These are phyloP conservation scores for Zygotorulaspora danielsina DNA, from an alignment of 805 yeast genomes.

Conservation along the genomic window DNA sequence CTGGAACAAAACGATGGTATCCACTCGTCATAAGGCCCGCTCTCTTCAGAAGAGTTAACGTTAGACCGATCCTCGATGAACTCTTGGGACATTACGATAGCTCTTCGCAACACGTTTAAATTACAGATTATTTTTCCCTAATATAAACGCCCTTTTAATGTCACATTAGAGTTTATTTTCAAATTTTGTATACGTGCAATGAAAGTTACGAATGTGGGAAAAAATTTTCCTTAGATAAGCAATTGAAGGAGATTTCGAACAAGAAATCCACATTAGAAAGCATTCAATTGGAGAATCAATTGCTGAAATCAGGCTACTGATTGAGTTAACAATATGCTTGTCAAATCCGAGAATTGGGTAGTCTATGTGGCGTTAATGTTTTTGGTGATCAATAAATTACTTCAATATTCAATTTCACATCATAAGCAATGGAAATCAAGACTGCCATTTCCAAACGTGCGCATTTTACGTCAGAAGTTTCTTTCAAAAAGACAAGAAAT, in stretches of 20 bases:
- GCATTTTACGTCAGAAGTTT: constrained; percentile 33
- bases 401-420: constrained; percentile 24
- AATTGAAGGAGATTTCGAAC: not conserved
- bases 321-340: not conserved
- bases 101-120: not conserved
- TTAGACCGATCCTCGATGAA: constrained; percentile 24
- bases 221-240: constrained; percentile 2
- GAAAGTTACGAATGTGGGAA: too few relatives aligned
- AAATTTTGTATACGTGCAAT: not conserved
- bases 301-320: not conserved
- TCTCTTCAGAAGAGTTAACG: constrained; percentile 24
- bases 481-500: constrained; percentile 42
- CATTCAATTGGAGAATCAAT: too few relatives aligned
- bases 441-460: constrained; percentile 13
- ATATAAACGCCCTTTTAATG: too few relatives aligned
- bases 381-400: constrained; percentile 19
- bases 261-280: not conserved
- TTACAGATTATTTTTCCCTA: not conserved
- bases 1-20: constrained; percentile 71
- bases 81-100: constrained; percentile 22
- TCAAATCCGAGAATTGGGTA: constrained; percentile 19
- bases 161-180: not conserved
- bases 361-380: constrained; percentile 20
- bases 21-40: constrained; percentile 59
- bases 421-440: constrained; percentile 22